Percentiles rank a stretch among this genome's conserved stretches.
Evolutionary conservation across 1,284 basidiomycete genomes (phyloP).

Genomic region (Leucoagaricus sp.): DNA sequence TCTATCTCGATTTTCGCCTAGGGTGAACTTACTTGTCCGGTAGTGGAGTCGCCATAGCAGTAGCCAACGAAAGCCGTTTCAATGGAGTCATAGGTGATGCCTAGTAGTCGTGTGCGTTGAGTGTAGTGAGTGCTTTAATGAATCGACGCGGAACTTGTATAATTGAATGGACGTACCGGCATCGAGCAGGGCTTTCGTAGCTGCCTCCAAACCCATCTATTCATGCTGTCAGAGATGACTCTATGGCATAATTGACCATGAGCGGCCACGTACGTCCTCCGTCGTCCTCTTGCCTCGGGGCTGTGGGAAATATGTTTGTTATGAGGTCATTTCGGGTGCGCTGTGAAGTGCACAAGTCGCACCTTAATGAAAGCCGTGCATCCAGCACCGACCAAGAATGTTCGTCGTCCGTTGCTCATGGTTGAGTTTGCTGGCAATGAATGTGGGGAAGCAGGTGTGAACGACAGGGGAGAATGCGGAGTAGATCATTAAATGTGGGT

Average conservation of each 20-base stretch:
- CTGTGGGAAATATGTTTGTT: too few relatives aligned
- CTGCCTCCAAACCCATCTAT: conserved; percentile 81
- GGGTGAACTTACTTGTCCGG: conserved; percentile 63
- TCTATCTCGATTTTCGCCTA: neutral
- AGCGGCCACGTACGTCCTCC: conserved; percentile 53
- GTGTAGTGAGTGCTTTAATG: conserved; percentile 1
- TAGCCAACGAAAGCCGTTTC: conserved; percentile 82
- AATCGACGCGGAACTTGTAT: neutral
- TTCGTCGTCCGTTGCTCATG: conserved; percentile 46
- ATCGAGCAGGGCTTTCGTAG: conserved; percentile 83
- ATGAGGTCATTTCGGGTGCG: too few relatives aligned
- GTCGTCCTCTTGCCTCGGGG: conserved; percentile 65
- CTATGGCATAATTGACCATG: too few relatives aligned
- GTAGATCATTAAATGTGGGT: conserved; percentile 1
- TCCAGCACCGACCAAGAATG: conserved; percentile 77
- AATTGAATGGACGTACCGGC: conserved; percentile 52
- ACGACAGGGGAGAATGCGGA: conserved; percentile 12
- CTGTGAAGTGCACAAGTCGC: neutral
- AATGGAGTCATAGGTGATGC: conserved; percentile 79
- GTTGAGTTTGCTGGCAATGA: neutral
- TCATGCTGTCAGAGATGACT: neutral
- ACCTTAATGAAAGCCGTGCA: conserved; percentile 84
- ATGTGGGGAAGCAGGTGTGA: conserved; percentile 3
- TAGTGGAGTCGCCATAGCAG: conserved; percentile 79
- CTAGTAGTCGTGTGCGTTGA: conserved; percentile 34